Base-by-base conservation (phyloP, 495 filamentous ascomycete genomes). In the Neurospora intermedia region DNA sequence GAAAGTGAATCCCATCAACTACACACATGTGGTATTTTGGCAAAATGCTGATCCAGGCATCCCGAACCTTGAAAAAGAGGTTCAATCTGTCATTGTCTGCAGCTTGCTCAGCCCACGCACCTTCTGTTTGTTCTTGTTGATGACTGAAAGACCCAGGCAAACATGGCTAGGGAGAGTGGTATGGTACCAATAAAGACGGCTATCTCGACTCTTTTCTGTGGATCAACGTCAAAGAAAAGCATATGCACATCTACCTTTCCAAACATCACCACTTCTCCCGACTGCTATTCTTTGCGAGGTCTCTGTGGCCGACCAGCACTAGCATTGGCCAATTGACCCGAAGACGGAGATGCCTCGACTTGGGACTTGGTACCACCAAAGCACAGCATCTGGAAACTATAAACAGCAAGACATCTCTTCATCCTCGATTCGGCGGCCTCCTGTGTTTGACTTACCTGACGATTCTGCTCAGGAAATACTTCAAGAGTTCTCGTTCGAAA, bases 11-110 rank as follows among this genome's bases (percentile, higher is more conserved):
- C n/a, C 73, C 59, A 71, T 74, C 71, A 78, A 76, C 73, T 76
- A 70, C 72, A 74, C 75, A 76, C 74, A 76, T 69, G 31, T 70
- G 59, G 72, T 76, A 71, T 77, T 76, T 78, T 78, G 76, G 76
- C 71, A 78, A 75, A 78, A 78, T 78, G 76, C 69, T 69, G 75
- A 76, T 78, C 76, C 73, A 70, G 69, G 71, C 62, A 16, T 66
- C 42, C 43, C 31, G 71, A 15, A 66, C 27, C 54, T 54, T 76
- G 75, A 70, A 72, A 48, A 72, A 73, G 43, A 73, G 43, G 73
- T 72, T 41, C 38, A 43, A 27, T 69, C 69, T 10, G 69, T 70
- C 73, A 45, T 48, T 73, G 69, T 20, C 41, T 16, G 38, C 35
- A n/a, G 11, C 23, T 43, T 46, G 69, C 69, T 66, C 43, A 39